Evolutionary conservation across 805 yeast species (phyloP).

Genomic region (Starmera quercuum): DNA sequence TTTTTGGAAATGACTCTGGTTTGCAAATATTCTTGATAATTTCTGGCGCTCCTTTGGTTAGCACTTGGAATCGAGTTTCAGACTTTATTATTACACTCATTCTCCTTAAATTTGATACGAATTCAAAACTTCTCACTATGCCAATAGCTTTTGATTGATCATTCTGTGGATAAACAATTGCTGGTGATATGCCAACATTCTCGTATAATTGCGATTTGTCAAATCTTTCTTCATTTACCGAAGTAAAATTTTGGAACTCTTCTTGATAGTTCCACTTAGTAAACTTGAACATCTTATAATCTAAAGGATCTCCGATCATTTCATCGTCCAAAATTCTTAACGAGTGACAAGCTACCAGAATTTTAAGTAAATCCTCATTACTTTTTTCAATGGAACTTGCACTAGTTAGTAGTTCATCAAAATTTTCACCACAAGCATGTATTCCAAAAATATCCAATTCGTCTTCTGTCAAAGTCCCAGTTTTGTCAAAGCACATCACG

Average conservation of each 20-base stretch:
- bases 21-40: conserved; percentile 74
- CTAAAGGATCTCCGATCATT: conserved; percentile 89
- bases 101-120: conserved; percentile 75
- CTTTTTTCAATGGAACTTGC: conserved; percentile 18
- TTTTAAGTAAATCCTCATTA: conserved; percentile 25
- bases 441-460: conserved; percentile 83
- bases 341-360: conserved; percentile 71
- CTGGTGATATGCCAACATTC: conserved; percentile 36
- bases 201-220: conserved; percentile 33
- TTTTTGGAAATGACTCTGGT: conserved; percentile 61
- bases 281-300: conserved; percentile 87
- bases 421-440: conserved; percentile 27
- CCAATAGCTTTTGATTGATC: conserved; percentile 33
- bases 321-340: conserved; percentile 72
- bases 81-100: conserved; percentile 77
- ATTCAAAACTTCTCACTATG: conserved; percentile 62
- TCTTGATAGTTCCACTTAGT: conserved; percentile 74
- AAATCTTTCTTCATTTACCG: conserved; percentile 29
- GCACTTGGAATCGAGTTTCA: conserved; percentile 37
- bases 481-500: conserved; percentile 87
- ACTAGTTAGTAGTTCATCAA: conserved; percentile 19
- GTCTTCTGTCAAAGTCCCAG: conserved; percentile 96
- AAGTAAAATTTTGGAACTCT: conserved; percentile 38
- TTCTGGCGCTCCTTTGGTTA: conserved; percentile 97
- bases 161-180: conserved; percentile 40